Evolutionary conservation across 306 rosid genomes (phyloP).

Genomic region (Quercus aquifolioides): DNA sequence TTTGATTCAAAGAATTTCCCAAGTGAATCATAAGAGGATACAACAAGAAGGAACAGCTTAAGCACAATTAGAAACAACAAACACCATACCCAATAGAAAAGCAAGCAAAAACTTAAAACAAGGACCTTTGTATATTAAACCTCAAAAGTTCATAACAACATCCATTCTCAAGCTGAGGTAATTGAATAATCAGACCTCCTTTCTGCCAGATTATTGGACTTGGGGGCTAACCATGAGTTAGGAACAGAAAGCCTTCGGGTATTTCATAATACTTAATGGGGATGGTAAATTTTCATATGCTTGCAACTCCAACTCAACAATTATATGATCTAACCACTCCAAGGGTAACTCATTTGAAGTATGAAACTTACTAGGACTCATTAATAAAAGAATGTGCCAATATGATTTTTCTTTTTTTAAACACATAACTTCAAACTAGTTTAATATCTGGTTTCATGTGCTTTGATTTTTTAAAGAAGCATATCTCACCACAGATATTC

Average conservation of each 20-base stretch:
- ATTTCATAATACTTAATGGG: neutral
- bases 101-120: neutral
- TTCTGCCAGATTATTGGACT: neutral
- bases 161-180: neutral
- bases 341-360: neutral
- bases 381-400: neutral
- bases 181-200: neutral
- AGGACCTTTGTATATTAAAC: neutral
- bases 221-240: neutral
- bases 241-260: neutral
- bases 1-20: too few relatives aligned
- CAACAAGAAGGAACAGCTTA: neutral
- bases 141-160: neutral
- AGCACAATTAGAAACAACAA: neutral
- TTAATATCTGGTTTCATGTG: too few relatives aligned
- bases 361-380: neutral
- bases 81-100: neutral
- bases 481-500: neutral
- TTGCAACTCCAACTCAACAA: neutral
- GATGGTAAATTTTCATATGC: neutral
- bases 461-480: neutral
- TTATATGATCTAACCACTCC: neutral
- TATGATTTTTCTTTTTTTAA: too few relatives aligned
- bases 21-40: neutral
- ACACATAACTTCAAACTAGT: too few relatives aligned